Percentiles rank a stretch among this genome's conserved stretches.
These are phyloP conservation scores for Phytomonas francai DNA, from an alignment of 208 protist genomes.

Conservation along the genomic window DNA sequence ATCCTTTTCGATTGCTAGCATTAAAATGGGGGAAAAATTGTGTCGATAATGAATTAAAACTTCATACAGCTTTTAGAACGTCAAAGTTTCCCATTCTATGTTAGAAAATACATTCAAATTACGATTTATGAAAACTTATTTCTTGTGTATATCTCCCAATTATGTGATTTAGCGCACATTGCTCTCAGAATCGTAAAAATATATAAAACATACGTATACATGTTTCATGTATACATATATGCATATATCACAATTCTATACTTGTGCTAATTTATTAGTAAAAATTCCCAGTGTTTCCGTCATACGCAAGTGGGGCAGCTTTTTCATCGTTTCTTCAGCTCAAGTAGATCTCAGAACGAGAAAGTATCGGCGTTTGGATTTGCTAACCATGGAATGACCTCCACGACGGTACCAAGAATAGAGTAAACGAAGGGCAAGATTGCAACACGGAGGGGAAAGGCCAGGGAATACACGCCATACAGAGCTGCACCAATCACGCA, in stretches of 20 bases:
- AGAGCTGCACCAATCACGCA: constrained; percentile 32
- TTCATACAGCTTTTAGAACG: not conserved
- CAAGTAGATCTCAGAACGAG: constrained; percentile 12
- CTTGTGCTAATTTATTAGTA: not conserved
- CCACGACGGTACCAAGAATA: constrained; percentile 43
- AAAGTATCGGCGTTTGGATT: constrained; percentile 28
- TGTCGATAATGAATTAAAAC: not conserved
- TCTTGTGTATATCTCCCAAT: not conserved
- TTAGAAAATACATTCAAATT: not conserved
- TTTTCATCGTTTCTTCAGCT: not conserved
- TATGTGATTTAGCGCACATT: not conserved
- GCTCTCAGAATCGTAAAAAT: not conserved
- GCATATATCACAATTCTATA: not conserved
- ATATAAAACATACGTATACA: not conserved
- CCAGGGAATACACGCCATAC: constrained; percentile 66
- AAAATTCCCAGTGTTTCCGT: not conserved
- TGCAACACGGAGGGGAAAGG: constrained; percentile 75
- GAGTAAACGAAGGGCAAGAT: constrained; percentile 66
- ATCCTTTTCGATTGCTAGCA: not conserved
- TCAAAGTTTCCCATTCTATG: not conserved
- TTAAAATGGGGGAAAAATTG: not conserved
- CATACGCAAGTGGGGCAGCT: not conserved
- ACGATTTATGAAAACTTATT: not conserved
- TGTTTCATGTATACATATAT: not conserved
- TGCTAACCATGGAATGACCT: constrained; percentile 64